Base-by-base conservation (phyloP, 1,284 basidiomycete species). In the Apiotrichum sp. region DNA sequence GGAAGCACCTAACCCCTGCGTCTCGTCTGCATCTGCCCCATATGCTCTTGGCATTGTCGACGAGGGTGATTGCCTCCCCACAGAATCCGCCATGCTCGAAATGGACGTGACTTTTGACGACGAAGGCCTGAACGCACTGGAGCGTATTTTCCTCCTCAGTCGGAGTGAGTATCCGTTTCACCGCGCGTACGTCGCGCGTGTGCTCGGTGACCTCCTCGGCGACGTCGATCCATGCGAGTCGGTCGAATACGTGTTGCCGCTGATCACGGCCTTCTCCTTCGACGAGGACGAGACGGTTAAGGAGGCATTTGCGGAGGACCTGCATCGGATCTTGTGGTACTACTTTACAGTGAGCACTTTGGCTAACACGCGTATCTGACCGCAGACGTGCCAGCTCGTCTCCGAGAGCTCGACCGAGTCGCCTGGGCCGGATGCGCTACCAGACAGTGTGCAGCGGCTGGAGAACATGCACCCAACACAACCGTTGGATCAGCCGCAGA, bases 61-160 rank as follows among this genome's bases (percentile, higher is more conserved):
- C 55, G 72, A 73, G 53, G 71, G 71, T 0, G 71, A 75, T 53
- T 52, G 71, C 3, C 56, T 74, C 9, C 72, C 72, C 59, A 58
- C 13, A 44, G 61, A 40, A 40, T 36, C 50, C 0, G 63, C 56
- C 16, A 53, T 64, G 4, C 31, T 44, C 3, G 65, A 67, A 13
- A 65, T 71, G 61, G 73, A 77, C 40, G 69, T 76, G 7, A 73
- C 73, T 0, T 77, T 78, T 54, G 78, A 79, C 65, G 73, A 79
- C 65, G 88, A 93, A 66, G 83, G 84, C 55, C 82, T 95, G 53
- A 89, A 79, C 70, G 82, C 87, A 16, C 83, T 96, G 35, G 93
- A 98, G 78, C 87, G 89, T 68, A 96, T 97, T 64, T 98, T 96
- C 77, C 81, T 98, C 34, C 91, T 92, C 67, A 88, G 89, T 59